Conservation (phyloP, 306 rosid species). For the Dalbergia cultrata region DNA sequence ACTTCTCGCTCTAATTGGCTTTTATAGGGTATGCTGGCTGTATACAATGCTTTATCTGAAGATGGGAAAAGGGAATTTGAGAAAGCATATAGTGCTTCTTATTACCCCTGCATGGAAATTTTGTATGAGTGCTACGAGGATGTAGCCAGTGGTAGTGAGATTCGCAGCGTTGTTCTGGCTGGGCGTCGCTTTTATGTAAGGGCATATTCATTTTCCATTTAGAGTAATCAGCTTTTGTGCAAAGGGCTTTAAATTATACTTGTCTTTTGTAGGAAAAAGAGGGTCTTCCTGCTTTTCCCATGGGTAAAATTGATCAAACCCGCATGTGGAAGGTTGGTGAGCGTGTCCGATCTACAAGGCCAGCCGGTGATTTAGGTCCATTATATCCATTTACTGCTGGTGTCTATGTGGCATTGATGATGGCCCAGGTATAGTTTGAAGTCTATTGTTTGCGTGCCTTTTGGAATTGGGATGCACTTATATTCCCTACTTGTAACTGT, state of each 20-base stretch:
- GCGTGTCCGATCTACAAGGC: conserved; percentile 77
- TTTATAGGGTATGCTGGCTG: conserved; percentile 73
- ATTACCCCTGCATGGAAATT: conserved; percentile 87
- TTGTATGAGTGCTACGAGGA: conserved; percentile 88
- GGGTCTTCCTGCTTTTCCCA: conserved; percentile 97
- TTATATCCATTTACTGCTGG: conserved; percentile 94
- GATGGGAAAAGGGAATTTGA: conserved; percentile 74
- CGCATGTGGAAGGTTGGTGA: conserved; percentile 99
- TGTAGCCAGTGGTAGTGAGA: conserved; percentile 78
- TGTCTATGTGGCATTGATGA: conserved; percentile 96
- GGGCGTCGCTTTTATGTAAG: conserved; percentile 82
- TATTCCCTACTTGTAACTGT: background rate
- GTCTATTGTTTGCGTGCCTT: background rate
- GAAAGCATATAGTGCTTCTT: conserved; percentile 81
- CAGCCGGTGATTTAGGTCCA: conserved; percentile 95
- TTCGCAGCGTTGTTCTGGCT: conserved; percentile 84
- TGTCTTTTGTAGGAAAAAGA: conserved; percentile 83
- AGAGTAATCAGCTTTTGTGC: background rate
- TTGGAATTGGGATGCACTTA: background rate
- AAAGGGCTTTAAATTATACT: conserved; percentile 16
- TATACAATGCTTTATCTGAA: conserved; percentile 65
- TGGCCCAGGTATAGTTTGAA: conserved; percentile 83
- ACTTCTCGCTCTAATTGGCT: conserved; percentile 13
- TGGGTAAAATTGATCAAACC: conserved; percentile 99
- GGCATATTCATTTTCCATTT: background rate